These are phyloP conservation scores for Zelopaecilomyces penicillatus DNA, from an alignment of 2,329 filamentous ascomycete genomes.

Conservation along the genomic window DNA sequence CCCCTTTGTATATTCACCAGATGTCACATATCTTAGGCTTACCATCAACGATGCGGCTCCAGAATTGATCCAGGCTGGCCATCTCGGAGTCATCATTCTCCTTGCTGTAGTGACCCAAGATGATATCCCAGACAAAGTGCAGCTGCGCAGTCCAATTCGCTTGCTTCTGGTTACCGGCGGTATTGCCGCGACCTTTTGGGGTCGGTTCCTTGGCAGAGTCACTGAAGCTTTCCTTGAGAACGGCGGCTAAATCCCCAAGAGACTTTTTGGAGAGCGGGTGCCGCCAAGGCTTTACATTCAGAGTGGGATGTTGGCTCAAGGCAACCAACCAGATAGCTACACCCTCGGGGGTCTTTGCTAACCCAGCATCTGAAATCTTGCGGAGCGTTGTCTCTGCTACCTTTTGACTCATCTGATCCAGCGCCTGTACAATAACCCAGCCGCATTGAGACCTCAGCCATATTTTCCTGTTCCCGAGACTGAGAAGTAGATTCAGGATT, in stretches of 20 bases:
- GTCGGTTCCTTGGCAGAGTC: conserved; percentile 39
- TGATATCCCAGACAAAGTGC: conserved; percentile 80
- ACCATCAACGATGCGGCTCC: conserved; percentile 82
- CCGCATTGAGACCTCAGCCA: conserved; percentile 88
- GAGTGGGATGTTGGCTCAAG: conserved; percentile 52
- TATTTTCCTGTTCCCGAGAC: conserved; percentile 69
- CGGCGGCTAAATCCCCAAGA: conserved; percentile 59
- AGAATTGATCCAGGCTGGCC: conserved; percentile 65
- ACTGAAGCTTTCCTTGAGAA: conserved; percentile 67
- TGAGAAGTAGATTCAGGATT: conserved; percentile 65
- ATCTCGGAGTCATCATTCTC: conserved; percentile 24
- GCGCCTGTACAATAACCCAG: conserved; percentile 66
- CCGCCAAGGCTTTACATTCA: conserved; percentile 64
- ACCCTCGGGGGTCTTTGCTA: conserved; percentile 77
- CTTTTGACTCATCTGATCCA: conserved; percentile 52
- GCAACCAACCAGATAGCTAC: conserved; percentile 80
- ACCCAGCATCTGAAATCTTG: conserved; percentile 52
- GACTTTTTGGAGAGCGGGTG: conserved; percentile 67
- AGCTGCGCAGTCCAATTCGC: conserved; percentile 72
- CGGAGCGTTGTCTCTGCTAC: conserved; percentile 55
- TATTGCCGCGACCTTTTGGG: conserved; percentile 26
- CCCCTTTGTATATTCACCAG: neutral
- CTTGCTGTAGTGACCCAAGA: conserved; percentile 50
- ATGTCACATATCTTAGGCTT: conserved; percentile 25
- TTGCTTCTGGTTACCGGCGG: conserved; percentile 42